Evolutionary conservation across 768 basidiomycete genomes (phyloP).

Genomic region (Calocybe indica): DNA sequence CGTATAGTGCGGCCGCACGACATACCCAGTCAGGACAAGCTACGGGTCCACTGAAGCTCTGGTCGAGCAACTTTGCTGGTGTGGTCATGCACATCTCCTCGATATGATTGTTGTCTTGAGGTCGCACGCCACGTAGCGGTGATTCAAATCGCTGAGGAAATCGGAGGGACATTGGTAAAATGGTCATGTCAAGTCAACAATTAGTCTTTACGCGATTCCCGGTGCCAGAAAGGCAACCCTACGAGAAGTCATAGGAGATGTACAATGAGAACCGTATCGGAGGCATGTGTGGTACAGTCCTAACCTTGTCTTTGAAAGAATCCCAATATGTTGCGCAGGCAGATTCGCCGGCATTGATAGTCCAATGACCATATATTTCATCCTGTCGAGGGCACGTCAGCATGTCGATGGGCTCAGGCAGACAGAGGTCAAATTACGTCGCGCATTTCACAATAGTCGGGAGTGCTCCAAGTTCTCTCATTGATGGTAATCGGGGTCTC

Average conservation of each 20-base stretch:
- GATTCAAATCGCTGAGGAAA: not conserved
- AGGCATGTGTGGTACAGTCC: no score
- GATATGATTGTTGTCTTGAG: not conserved
- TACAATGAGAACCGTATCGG: not conserved
- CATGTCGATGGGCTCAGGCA: not conserved
- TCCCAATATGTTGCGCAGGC: not conserved
- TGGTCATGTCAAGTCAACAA: not conserved
- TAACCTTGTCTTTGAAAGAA: conserved; percentile 1
- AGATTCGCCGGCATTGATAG: not conserved
- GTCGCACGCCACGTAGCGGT: not conserved
- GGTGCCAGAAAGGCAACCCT: not conserved
- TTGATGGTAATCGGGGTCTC: conserved; percentile 10
- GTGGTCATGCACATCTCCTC: not conserved
- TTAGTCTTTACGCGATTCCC: not conserved
- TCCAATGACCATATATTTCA: not conserved
- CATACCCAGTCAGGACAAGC: conserved; percentile 3
- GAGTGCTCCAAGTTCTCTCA: conserved; percentile 8
- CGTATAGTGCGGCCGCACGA: no score
- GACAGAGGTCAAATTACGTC: not conserved
- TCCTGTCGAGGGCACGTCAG: not conserved
- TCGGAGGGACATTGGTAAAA: not conserved
- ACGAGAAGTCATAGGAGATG: not conserved
- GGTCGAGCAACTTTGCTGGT: not conserved
- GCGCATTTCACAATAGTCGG: conserved; percentile 10
- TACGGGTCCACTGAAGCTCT: not conserved